These are phyloP conservation scores for Mycena maculata DNA, from an alignment of 768 basidiomycete genomes.

Conservation along the genomic window DNA sequence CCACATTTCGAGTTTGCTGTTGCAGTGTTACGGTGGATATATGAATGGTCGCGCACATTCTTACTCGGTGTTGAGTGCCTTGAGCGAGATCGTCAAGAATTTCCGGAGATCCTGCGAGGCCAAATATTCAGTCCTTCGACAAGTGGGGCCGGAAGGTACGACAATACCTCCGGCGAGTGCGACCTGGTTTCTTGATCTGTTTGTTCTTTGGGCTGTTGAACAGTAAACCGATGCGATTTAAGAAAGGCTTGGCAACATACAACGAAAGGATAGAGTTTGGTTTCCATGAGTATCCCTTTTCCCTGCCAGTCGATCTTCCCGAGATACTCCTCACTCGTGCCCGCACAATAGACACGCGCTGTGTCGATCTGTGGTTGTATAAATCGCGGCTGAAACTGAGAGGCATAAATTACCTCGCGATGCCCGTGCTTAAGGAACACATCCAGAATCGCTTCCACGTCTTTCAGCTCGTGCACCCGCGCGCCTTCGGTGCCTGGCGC, in stretches of 20 bases:
- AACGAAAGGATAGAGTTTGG: constrained; percentile 54
- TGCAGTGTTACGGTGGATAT: background rate
- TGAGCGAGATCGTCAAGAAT: constrained; percentile 57
- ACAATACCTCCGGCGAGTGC: constrained; percentile 5
- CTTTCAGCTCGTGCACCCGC: constrained; percentile 25
- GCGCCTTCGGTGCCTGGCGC: constrained; percentile 13
- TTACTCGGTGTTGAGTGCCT: constrained; percentile 57
- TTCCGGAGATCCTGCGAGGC: constrained; percentile 54
- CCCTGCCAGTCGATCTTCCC: constrained; percentile 62
- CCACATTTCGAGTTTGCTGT: constrained; percentile 58
- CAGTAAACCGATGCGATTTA: no score
- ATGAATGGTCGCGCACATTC: constrained; percentile 26
- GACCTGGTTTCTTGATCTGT: background rate
- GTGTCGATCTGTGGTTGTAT: constrained; percentile 54
- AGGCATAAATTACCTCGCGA: background rate
- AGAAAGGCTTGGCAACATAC: background rate
- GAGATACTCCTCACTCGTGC: constrained; percentile 66
- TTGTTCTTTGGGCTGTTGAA: background rate
- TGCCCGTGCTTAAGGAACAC: constrained; percentile 27
- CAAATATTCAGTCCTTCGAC: background rate
- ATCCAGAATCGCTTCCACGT: constrained; percentile 28
- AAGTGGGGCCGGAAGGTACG: background rate
- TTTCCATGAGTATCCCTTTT: constrained; percentile 66
- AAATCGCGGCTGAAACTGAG: background rate
- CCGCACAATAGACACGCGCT: constrained; percentile 60